phyloP scores from a whole-genome alignment of 305 asterid species.

The Fraxinus velutina region DNA sequence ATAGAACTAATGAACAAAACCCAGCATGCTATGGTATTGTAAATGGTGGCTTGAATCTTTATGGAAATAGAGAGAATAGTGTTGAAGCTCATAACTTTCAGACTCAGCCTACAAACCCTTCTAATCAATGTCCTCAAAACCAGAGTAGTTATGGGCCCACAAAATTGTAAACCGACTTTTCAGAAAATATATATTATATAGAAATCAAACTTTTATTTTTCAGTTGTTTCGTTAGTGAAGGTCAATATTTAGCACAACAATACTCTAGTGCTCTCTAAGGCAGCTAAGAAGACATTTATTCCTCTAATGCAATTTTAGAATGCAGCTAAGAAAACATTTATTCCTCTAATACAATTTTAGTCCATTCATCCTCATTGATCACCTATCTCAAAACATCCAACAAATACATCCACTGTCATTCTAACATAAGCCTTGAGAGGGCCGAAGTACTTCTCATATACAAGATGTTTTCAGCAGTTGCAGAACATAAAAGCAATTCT shows the following conservation, averaged over 20 bases:
- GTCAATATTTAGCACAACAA: not conserved
- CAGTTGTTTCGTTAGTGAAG: slow-evolving; percentile 23
- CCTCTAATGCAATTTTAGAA: not conserved
- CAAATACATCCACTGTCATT: not conserved
- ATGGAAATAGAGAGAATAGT: slow-evolving; percentile 50
- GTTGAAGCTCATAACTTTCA: slow-evolving; percentile 53
- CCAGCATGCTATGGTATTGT: slow-evolving; percentile 55
- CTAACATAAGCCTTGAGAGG: not conserved
- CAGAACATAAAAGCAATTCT: not conserved
- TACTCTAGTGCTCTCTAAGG: not conserved
- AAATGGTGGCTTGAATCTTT: slow-evolving; percentile 57
- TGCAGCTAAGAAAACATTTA: not conserved
- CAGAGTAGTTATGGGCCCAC: slow-evolving; percentile 73
- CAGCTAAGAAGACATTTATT: not conserved
- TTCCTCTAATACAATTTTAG: not conserved
- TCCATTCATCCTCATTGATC: not conserved
- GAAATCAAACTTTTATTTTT: slow-evolving; percentile 19
- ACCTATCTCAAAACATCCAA: not conserved
- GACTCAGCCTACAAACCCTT: slow-evolving; percentile 53
- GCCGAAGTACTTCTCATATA: not conserved
- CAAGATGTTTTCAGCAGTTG: not conserved
- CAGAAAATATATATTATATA: slow-evolving; percentile 23
- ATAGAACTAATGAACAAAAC: slow-evolving; percentile 34
- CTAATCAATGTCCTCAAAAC: slow-evolving; percentile 61
- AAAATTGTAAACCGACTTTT: slow-evolving; percentile 26